Percentiles rank a stretch among this genome's conserved stretches.
These are phyloP conservation scores for Raffaelea deltoideospora DNA, from an alignment of 2,329 filamentous ascomycete genomes.

Conservation along the genomic window DNA sequence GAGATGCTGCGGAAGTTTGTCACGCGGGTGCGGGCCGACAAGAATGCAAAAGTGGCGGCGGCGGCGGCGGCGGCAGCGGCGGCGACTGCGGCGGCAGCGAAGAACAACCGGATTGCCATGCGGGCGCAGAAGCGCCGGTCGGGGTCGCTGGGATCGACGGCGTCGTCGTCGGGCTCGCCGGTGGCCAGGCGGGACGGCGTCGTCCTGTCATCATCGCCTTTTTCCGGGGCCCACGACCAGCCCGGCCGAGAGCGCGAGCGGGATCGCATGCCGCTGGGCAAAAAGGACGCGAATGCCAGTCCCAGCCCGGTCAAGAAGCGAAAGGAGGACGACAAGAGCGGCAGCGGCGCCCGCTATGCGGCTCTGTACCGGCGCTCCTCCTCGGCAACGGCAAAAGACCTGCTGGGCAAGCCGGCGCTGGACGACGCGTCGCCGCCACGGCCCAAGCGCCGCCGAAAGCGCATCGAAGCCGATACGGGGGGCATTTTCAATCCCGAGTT, in stretches of 20 bases:
- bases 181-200: conserved; percentile 10
- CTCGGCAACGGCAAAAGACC: neutral
- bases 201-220: too few relatives aligned
- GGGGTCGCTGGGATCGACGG: conserved; percentile 12
- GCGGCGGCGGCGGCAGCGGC: conserved; percentile 8
- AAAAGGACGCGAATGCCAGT: conserved; percentile 21
- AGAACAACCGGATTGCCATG: neutral
- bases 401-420: conserved; percentile 12
- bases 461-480: conserved; percentile 14
- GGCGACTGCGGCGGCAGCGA: neutral
- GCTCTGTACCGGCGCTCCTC: too few relatives aligned
- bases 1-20: conserved; percentile 20
- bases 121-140: conserved; percentile 13
- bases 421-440: conserved; percentile 13
- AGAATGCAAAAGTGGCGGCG: conserved; percentile 16
- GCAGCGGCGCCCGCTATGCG: conserved; percentile 9
- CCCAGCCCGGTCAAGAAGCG: conserved; percentile 23
- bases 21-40: conserved; percentile 18
- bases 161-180: conserved; percentile 16
- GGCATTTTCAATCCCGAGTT: conserved; percentile 14
- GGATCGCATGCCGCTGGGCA: conserved; percentile 16
- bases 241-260: neutral
- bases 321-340: conserved; percentile 2
- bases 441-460: conserved; percentile 16
- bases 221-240: too few relatives aligned